Conservation (phyloP, 257 asterid genomes). For the Paulownia fortunei region DNA sequence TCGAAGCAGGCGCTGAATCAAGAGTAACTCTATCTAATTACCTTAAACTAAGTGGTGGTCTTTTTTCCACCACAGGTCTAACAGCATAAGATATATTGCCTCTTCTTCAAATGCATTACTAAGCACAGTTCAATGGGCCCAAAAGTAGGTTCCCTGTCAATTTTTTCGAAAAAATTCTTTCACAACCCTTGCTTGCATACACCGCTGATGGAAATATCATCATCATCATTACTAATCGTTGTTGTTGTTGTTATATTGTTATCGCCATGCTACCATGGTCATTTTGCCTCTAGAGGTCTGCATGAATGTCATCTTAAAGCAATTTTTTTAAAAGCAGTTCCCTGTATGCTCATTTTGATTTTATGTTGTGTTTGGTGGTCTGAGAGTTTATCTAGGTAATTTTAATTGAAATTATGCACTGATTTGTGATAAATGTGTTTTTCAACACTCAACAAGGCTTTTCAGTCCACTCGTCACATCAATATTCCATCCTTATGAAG, state of each 20-base stretch:
- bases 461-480: conserved; percentile 4
- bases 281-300: neutral
- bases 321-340: neutral
- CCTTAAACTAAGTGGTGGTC: neutral
- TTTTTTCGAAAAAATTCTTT: neutral
- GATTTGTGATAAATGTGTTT: neutral
- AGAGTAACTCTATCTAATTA: neutral
- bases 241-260: neutral
- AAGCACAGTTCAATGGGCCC: neutral
- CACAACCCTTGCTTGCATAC: neutral
- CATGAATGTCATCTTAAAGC: neutral
- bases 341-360: neutral
- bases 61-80: neutral
- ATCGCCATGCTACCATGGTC: neutral
- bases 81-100: neutral
- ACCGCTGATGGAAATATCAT: neutral
- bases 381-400: neutral
- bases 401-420: neutral
- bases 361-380: neutral
- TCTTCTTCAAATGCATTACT: neutral
- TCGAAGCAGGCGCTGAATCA: neutral
- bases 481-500: conserved; percentile 22
- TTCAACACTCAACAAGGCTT: neutral
- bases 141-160: neutral
- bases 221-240: neutral